phyloP scores from a whole-genome alignment of 2,329 filamentous ascomycete genomes.

The Camillea tinctor region DNA sequence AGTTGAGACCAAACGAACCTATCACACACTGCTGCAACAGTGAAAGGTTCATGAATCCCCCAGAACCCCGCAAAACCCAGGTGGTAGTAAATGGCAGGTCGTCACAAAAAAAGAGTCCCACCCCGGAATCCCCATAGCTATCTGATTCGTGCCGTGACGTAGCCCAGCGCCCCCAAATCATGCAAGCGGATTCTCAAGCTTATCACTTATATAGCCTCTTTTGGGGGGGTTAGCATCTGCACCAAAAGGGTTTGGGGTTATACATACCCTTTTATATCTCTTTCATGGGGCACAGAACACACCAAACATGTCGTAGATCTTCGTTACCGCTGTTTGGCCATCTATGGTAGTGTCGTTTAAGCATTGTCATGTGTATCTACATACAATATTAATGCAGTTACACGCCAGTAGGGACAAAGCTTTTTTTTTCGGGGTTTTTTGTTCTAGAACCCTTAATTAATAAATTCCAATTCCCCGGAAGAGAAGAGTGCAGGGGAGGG shows the following conservation, averaged over 20 bases:
- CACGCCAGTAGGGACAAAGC: not conserved
- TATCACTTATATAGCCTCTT: not conserved
- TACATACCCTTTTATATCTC: not conserved
- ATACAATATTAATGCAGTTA: too few relatives aligned
- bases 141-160: not conserved
- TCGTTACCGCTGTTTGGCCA: not conserved
- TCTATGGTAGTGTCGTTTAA: not conserved
- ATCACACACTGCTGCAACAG: not conserved
- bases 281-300: not conserved
- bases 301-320: not conserved
- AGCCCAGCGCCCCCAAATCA: not conserved
- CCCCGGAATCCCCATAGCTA: not conserved
- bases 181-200: not conserved
- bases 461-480: not conserved
- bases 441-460: not conserved
- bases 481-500: not conserved
- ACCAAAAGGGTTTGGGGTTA: not conserved
- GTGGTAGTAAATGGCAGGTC: not conserved
- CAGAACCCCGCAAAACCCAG: not conserved
- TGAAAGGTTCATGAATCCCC: not conserved
- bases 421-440: too few relatives aligned
- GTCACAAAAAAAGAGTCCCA: not conserved
- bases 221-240: not conserved
- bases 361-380: too few relatives aligned
- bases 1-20: not conserved